These are phyloP conservation scores for Camelina laxa DNA, from an alignment of 345 rosid species.

Conservation along the genomic window DNA sequence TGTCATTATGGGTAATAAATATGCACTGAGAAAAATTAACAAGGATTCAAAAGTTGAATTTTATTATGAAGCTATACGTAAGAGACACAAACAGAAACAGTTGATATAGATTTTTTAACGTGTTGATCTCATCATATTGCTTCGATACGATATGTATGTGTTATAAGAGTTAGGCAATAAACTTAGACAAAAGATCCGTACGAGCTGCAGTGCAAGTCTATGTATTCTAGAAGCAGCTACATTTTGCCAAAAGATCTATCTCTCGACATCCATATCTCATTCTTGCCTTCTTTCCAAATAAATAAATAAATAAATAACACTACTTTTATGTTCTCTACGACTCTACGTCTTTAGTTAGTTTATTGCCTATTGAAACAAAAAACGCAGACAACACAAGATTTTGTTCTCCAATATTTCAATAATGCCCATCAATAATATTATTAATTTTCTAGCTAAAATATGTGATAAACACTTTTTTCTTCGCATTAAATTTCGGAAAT, in stretches of 20 bases:
- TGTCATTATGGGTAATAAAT: background rate
- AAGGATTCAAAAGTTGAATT: background rate
- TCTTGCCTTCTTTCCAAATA: slow-evolving; percentile 1
- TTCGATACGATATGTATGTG: background rate
- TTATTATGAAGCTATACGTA: background rate
- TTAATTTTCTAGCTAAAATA: background rate
- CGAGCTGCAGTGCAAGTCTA: slow-evolving; percentile 34
- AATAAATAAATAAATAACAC: background rate
- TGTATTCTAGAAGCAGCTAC: slow-evolving; percentile 33
- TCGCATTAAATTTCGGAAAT: background rate
- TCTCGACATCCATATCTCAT: slow-evolving; percentile 37
- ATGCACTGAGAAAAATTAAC: background rate
- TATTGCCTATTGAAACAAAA: background rate
- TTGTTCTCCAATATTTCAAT: slow-evolving; percentile 15
- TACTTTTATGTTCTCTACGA: background rate
- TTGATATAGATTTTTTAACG: background rate
- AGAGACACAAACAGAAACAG: slow-evolving; percentile 4
- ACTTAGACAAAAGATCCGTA: slow-evolving; percentile 26
- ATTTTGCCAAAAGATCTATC: slow-evolving; percentile 39
- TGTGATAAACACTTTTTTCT: background rate
- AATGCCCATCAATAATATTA: background rate
- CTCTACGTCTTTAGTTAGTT: background rate
- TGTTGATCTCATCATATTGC: background rate
- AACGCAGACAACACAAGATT: background rate
- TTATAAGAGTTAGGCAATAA: slow-evolving; percentile 4